Evolutionary conservation across 306 rosid genomes (phyloP), one percentile per base, ranked within the genome.

Genomic region (Gastrolobium bilobum): DNA sequence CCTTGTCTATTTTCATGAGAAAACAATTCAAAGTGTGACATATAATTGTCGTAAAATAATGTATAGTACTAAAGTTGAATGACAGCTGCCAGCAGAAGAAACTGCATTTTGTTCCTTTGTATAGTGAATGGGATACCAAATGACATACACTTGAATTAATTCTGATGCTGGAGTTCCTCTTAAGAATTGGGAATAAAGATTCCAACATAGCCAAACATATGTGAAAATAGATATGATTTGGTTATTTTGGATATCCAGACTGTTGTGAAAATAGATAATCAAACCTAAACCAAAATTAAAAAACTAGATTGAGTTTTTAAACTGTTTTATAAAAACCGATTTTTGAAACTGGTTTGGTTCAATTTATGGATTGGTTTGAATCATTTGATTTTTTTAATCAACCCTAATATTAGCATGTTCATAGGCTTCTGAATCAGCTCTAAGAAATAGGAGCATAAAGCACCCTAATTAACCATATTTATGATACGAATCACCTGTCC

Each of bases 141-240:
- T 40, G 52, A 38, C 6, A 29, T 59, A 34, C 26, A n/a, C 73
- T 66, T 59, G 56, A 26, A 53, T 43, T 58, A 7, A 42, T 59
- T 71, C 47, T 69, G 76, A 34, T 2, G 31, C 68, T 48, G 58
- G 68, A 78, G n/a, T 14, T 83, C 51, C 75, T 10, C 77, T n/a
- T 88, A 89, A 57, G 89, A 83, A 63, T 54, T 91, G 11, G 98
- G 88, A 81, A 91, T 90, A 73, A 85, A 87, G 75, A 91, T 87
- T 43, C 99, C 99, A 5, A 95, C 86, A 70, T 92, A 91, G 73
- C 99, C 99, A 68, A 94, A n/a, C n/a, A n/a, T n/a, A n/a, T n/a
- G n/a, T n/a, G n/a, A n/a, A n/a, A n/a, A n/a, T n/a, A n/a, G n/a
- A n/a, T n/a, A n/a, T n/a, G n/a, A n/a, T n/a, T n/a, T n/a, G n/a